Conservation (phyloP, 2,329 filamentous ascomycete species). For the Chaetomium olivaceum region DNA sequence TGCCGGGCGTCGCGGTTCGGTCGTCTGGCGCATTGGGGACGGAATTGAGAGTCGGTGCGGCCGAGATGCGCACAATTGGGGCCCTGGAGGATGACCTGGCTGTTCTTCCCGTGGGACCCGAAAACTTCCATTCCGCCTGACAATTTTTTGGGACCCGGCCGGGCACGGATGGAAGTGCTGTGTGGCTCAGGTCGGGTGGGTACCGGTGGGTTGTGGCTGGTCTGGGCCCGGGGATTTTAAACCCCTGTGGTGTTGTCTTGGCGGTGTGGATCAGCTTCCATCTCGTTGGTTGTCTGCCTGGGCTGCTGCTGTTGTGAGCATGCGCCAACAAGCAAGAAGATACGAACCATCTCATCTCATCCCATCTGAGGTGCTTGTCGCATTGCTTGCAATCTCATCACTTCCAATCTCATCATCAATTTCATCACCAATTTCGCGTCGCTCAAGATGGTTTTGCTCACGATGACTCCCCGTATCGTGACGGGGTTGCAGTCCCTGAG, state of each 20-base stretch:
- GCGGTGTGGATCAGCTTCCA: not conserved
- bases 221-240: not conserved
- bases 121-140: slow-evolving; percentile 32
- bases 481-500: slow-evolving; percentile 54
- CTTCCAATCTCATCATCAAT: not conserved
- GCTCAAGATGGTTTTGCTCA: slow-evolving; percentile 69
- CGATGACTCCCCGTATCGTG: slow-evolving; percentile 70
- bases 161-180: not conserved
- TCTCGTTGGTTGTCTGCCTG: not conserved
- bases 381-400: not conserved
- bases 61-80: slow-evolving; percentile 17
- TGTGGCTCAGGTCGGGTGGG: slow-evolving; percentile 13
- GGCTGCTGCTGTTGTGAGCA: not conserved
- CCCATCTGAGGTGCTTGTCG: not conserved
- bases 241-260: not conserved
- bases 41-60: slow-evolving; percentile 7
- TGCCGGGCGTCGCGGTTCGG: slow-evolving; percentile 24
- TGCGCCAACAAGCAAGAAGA: not conserved
- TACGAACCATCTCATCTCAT: too few species aligned
- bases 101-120: slow-evolving; percentile 26
- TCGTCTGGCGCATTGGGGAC: slow-evolving; percentile 23
- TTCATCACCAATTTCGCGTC: not conserved
- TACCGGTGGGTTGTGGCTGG: slow-evolving; percentile 15
- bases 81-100: not conserved
- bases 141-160: slow-evolving; percentile 21